Percentiles rank a stretch among this genome's conserved stretches.
Evolutionary conservation across 2,329 filamentous ascomycete species (phyloP).

Genomic region (Diplodia seriata): DNA sequence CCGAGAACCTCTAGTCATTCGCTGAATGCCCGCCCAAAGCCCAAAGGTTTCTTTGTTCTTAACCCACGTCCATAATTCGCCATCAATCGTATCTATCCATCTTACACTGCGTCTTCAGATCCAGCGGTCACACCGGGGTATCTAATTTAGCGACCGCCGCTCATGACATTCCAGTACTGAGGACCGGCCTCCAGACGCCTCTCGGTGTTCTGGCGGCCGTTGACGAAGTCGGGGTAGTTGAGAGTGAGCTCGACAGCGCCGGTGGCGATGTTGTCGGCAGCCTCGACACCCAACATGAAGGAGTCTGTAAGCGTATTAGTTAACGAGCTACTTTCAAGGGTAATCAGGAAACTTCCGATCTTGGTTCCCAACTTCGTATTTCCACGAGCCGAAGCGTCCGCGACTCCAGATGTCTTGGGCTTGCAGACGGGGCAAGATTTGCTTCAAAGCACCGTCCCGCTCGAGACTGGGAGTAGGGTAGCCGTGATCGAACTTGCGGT

Average conservation of each 20-base stretch:
- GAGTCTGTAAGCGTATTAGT: too few relatives aligned
- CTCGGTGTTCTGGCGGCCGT: conserved; percentile 73
- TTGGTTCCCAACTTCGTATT: conserved; percentile 74
- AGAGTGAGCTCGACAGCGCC: conserved; percentile 90
- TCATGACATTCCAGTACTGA: conserved; percentile 56
- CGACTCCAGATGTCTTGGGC: conserved; percentile 91
- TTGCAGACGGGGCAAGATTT: conserved; percentile 92
- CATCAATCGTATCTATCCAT: conserved; percentile 20
- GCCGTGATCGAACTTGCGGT: conserved; percentile 96
- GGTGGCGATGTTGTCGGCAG: conserved; percentile 86
- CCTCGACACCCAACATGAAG: conserved; percentile 96
- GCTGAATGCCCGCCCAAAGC: conserved; percentile 25
- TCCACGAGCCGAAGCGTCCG: conserved; percentile 97
- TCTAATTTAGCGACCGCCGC: conserved; percentile 27
- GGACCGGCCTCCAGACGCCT: conserved; percentile 67
- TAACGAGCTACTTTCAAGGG: too few relatives aligned
- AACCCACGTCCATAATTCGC: conserved; percentile 25
- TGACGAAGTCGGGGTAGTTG: conserved; percentile 97
- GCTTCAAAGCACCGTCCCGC: conserved; percentile 90
- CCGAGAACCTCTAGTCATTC: conserved; percentile 25
- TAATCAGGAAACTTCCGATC: too few relatives aligned
- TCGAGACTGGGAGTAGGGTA: conserved; percentile 96
- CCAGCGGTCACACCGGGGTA: conserved; percentile 26
- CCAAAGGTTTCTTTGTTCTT: conserved; percentile 29
- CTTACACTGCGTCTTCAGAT: conserved; percentile 12